Evolutionary conservation across 2,329 filamentous ascomycete species (phyloP).

Genomic region (Scedosporium apiospermum): DNA sequence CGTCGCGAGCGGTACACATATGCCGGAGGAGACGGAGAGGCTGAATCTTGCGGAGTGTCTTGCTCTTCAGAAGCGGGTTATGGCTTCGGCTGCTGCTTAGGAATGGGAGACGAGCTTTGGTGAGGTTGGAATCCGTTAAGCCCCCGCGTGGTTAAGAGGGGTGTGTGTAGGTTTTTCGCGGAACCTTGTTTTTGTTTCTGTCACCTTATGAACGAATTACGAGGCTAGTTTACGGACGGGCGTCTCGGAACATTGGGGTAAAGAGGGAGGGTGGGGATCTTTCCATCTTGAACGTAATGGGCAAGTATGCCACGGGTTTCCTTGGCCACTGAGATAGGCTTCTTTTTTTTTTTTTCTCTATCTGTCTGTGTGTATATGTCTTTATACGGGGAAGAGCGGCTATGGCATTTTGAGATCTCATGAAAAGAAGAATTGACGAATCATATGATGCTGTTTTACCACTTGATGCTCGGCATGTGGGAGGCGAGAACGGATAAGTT

Average conservation of each 20-base stretch:
- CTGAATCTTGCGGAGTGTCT: constrained; percentile 40
- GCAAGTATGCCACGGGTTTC: not conserved
- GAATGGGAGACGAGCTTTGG: constrained; percentile 10
- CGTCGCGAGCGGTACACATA: constrained; percentile 79
- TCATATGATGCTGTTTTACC: not conserved
- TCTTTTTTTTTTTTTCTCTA: not conserved
- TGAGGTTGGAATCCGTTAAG: constrained; percentile 1
- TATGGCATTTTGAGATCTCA: not conserved
- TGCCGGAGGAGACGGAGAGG: constrained; percentile 44
- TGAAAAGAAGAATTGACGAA: not conserved
- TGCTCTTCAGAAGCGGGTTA: constrained; percentile 29
- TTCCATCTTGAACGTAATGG: not conserved
- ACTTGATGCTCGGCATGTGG: not conserved
- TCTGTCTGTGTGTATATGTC: not conserved
- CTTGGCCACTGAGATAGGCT: not conserved
- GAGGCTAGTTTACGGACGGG: not conserved
- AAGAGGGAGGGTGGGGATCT: not conserved
- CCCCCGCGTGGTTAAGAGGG: not conserved
- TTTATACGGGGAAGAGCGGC: too few species aligned
- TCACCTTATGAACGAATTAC: not conserved
- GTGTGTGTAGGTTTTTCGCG: not conserved
- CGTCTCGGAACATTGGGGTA: not conserved
- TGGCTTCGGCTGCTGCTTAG: constrained; percentile 14
- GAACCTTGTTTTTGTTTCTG: not conserved
- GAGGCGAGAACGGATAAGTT: not conserved